Conservation (phyloP, 2,329 filamentous ascomycete genomes). For the Pezicula neosporulosa region DNA sequence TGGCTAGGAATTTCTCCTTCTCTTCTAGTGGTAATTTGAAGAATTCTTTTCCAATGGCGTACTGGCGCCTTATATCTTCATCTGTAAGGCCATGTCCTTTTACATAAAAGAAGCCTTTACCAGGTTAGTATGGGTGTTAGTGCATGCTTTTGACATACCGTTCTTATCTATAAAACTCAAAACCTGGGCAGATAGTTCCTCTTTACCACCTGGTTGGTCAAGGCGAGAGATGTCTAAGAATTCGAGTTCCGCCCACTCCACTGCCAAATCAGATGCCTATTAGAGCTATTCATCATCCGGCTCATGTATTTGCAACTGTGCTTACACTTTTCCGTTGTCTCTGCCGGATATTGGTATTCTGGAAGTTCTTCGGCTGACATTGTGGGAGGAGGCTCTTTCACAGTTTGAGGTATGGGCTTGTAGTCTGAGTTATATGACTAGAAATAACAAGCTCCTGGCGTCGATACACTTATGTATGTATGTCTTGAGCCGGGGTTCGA, state of each 20-base stretch:
- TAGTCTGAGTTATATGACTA: background rate
- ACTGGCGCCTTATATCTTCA: slow-evolving; percentile 55
- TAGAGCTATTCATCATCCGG: too few relatives aligned
- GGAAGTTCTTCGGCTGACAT: background rate
- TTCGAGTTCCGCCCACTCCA: too few relatives aligned
- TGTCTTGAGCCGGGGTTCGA: too few relatives aligned
- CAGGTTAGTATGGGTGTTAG: too few relatives aligned
- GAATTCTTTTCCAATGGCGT: slow-evolving; percentile 54
- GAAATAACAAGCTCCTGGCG: background rate
- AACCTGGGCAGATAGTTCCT: too few relatives aligned
- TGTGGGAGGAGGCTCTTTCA: background rate
- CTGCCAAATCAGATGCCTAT: too few relatives aligned
- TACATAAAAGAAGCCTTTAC: slow-evolving; percentile 51
- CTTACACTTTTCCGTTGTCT: background rate
- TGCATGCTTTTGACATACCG: too few relatives aligned
- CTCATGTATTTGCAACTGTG: background rate
- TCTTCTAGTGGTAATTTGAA: slow-evolving; percentile 53
- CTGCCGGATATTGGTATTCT: background rate
- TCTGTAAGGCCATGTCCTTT: slow-evolving; percentile 56
- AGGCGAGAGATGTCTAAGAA: too few relatives aligned
- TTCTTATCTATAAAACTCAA: background rate
- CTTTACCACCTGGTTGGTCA: too few relatives aligned
- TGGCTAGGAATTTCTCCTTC: slow-evolving; percentile 52
- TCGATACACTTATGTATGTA: too few relatives aligned
- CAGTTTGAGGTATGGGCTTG: background rate